phyloP scores from a whole-genome alignment of 1,139 yeast species.

The Hyphopichia khmerensis region DNA sequence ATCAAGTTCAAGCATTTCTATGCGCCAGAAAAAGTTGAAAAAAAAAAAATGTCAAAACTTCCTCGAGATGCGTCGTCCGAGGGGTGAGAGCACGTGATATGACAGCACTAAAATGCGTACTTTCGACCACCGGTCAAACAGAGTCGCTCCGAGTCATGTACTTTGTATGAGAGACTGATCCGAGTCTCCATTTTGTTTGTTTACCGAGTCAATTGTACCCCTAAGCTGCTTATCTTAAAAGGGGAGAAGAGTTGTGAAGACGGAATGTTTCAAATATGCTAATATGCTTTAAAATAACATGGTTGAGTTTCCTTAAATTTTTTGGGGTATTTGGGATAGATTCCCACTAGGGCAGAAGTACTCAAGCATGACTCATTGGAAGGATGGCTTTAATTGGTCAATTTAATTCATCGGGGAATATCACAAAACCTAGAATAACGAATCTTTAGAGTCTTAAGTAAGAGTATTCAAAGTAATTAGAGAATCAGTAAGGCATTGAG shows the following conservation, averaged over 20 bases:
- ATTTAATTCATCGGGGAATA: not conserved
- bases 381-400: not conserved
- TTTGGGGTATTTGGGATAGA: too few species aligned
- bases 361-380: not conserved
- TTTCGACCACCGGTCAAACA: not conserved
- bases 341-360: too few species aligned
- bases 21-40: not conserved
- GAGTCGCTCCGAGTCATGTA: not conserved
- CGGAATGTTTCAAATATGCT: not conserved
- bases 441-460: too few species aligned
- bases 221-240: not conserved
- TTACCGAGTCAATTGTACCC: not conserved
- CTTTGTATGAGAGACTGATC: not conserved
- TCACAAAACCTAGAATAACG: too few species aligned
- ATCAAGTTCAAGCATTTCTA: too few species aligned
- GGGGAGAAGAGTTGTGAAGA: not conserved
- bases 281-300: too few species aligned
- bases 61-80: not conserved
- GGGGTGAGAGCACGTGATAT: not conserved
- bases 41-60: not conserved
- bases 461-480: too few species aligned
- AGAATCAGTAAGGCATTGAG: too few species aligned
- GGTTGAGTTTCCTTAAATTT: too few species aligned
- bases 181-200: not conserved
- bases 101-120: not conserved